A percentile compares a stretch with the other conserved stretches of the same genome.
These are phyloP conservation scores for Macrolepiota fuliginosa DNA, from an alignment of 768 basidiomycete species.

Conservation along the genomic window DNA sequence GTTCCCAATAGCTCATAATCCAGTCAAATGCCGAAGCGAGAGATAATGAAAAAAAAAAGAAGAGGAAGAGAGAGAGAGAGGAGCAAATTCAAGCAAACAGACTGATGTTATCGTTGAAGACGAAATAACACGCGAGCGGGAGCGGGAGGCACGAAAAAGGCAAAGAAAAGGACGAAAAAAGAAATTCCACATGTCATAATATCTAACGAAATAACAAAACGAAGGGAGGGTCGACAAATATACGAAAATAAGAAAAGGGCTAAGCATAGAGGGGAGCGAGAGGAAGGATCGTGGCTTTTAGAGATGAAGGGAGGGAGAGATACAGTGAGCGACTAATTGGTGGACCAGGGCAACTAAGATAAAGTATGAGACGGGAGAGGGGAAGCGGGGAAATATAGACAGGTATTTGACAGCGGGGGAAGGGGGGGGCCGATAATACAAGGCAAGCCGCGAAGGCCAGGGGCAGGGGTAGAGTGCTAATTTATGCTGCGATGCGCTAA, in stretches of 20 bases:
- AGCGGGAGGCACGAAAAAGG: background rate
- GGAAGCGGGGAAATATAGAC: background rate
- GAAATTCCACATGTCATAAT: background rate
- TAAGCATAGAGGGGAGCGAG: background rate
- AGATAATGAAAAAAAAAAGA: slow-evolving; percentile 11
- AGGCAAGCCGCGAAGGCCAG: background rate
- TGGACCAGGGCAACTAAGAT: background rate
- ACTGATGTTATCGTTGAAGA: too few relatives aligned
- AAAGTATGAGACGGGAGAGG: background rate
- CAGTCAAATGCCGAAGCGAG: background rate
- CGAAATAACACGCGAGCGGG: too few relatives aligned
- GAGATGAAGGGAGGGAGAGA: background rate
- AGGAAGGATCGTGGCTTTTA: background rate
- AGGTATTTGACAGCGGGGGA: background rate
- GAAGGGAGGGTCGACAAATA: slow-evolving; percentile 13
- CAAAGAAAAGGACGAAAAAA: background rate
- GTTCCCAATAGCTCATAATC: background rate
- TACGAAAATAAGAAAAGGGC: slow-evolving; percentile 4
- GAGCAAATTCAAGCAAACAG: background rate
- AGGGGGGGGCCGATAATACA: background rate
- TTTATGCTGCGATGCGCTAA: background rate
- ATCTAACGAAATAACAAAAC: background rate
- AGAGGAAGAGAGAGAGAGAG: background rate
- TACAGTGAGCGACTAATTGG: slow-evolving; percentile 10
- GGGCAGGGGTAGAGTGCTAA: background rate